Evolutionary conservation across 371 early-diverging fungal genomes (phyloP).

Genomic region (Syncephalastrum contaminatum): DNA sequence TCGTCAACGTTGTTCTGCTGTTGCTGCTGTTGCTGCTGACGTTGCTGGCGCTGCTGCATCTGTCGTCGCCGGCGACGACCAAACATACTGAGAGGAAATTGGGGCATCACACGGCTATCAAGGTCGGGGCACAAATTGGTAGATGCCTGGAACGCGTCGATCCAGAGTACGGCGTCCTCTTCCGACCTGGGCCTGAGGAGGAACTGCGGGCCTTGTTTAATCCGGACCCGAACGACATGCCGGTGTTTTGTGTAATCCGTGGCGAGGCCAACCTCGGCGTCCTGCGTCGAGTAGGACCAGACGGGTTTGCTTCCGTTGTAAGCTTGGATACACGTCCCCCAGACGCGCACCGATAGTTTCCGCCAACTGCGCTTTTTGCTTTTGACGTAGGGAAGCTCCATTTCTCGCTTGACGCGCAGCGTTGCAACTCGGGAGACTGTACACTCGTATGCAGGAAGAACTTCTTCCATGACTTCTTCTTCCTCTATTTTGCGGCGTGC

Average conservation of each 20-base stretch:
- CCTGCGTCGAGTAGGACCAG: constrained; percentile 42
- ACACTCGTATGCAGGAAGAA: constrained; percentile 27
- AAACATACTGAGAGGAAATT: constrained; percentile 23
- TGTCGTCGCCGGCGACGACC: constrained; percentile 23
- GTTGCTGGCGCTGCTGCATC: too few species aligned
- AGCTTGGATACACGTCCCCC: constrained; percentile 21
- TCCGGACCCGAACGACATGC: constrained; percentile 36
- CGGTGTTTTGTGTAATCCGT: constrained; percentile 39
- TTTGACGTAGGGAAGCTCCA: constrained; percentile 14
- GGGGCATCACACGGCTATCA: constrained; percentile 42
- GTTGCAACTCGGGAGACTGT: constrained; percentile 25
- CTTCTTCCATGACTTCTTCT: constrained; percentile 23
- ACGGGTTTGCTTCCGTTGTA: constrained; percentile 22
- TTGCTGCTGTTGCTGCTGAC: too few species aligned
- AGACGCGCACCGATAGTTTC: constrained; percentile 18
- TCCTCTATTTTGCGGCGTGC: constrained; percentile 1
- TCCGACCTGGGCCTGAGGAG: constrained; percentile 26
- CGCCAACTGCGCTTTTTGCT: constrained; percentile 27
- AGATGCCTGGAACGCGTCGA: constrained; percentile 38
- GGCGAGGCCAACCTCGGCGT: constrained; percentile 33
- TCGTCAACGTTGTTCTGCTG: too few species aligned
- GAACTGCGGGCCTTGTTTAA: constrained; percentile 39
- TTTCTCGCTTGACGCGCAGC: constrained; percentile 23
- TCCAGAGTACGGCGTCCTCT: constrained; percentile 29
- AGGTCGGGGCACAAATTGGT: constrained; percentile 39